These are phyloP conservation scores for Tilletia horrida DNA, from an alignment of 1,284 basidiomycete genomes.

Conservation along the genomic window DNA sequence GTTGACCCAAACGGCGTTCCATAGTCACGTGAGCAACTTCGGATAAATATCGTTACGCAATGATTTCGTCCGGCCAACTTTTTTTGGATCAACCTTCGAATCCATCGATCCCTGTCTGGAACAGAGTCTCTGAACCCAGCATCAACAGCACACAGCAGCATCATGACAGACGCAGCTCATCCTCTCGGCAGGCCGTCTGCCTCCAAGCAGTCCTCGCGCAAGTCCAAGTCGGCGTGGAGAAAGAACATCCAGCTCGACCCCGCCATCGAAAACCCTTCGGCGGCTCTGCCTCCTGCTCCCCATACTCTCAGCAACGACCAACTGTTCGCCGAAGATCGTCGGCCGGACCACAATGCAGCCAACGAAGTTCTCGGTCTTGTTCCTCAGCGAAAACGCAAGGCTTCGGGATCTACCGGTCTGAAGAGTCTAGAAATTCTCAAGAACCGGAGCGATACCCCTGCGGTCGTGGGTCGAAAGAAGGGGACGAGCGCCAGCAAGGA, in stretches of 20 bases:
- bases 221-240: constrained; percentile 86
- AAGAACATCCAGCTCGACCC: constrained; percentile 63
- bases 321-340: constrained; percentile 23
- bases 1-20: too few species aligned
- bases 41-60: too few species aligned
- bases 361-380: neutral
- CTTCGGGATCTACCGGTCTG: neutral
- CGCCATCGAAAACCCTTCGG: constrained; percentile 19
- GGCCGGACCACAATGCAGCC: constrained; percentile 18
- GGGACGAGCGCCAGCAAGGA: constrained; percentile 8
- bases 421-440: constrained; percentile 21
- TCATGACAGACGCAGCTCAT: neutral
- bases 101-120: too few species aligned
- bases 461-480: constrained; percentile 14
- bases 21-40: too few species aligned
- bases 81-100: too few species aligned
- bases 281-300: constrained; percentile 14
- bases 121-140: too few species aligned
- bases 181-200: neutral
- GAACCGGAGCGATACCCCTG: constrained; percentile 18
- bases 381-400: neutral
- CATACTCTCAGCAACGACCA: neutral
- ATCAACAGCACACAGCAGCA: too few species aligned
- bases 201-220: constrained; percentile 67
- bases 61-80: too few species aligned